Conservation (phyloP, 164 flowering plant genomes). For the Umbilicus rupestris region DNA sequence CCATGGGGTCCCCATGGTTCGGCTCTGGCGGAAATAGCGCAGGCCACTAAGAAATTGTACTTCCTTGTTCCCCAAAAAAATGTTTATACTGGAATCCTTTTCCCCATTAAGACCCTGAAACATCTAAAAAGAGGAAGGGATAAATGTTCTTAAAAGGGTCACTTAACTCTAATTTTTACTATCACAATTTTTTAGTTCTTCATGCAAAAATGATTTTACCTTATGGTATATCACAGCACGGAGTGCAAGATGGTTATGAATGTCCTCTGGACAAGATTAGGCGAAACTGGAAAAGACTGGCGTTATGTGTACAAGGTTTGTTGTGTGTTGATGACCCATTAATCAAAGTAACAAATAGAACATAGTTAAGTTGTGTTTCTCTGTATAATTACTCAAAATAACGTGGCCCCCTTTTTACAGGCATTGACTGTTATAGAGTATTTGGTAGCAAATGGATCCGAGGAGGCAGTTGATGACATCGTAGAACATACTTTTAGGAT, state of each 20-base stretch:
- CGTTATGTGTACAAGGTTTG: conserved; percentile 90
- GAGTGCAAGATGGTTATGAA: conserved; percentile 93
- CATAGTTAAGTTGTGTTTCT: not conserved
- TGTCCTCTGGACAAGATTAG: conserved; percentile 86
- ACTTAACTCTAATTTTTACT: not conserved
- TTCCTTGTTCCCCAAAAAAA: not conserved
- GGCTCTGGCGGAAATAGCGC: conserved; percentile 85
- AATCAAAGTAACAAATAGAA: not conserved
- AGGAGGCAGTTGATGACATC: conserved; percentile 95
- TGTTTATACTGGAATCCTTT: not conserved
- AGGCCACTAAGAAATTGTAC: conserved; percentile 93
- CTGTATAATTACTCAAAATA: not conserved
- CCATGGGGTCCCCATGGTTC: conserved; percentile 99
- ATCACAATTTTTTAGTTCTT: not conserved
- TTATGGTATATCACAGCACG: conserved; percentile 35
- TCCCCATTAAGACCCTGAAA: not conserved
- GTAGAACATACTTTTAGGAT: conserved; percentile 89
- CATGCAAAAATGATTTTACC: no score
- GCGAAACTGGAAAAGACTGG: conserved; percentile 86
- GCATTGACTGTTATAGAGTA: conserved; percentile 93
- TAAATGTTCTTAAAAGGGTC: not conserved
- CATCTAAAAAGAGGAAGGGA: not conserved
- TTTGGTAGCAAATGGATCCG: conserved; percentile 88
- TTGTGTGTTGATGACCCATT: not conserved
- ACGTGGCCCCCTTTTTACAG: conserved; percentile 26